Evolutionary conservation across 768 basidiomycete species (phyloP).

Genomic region (Crassisporium funariophilum): DNA sequence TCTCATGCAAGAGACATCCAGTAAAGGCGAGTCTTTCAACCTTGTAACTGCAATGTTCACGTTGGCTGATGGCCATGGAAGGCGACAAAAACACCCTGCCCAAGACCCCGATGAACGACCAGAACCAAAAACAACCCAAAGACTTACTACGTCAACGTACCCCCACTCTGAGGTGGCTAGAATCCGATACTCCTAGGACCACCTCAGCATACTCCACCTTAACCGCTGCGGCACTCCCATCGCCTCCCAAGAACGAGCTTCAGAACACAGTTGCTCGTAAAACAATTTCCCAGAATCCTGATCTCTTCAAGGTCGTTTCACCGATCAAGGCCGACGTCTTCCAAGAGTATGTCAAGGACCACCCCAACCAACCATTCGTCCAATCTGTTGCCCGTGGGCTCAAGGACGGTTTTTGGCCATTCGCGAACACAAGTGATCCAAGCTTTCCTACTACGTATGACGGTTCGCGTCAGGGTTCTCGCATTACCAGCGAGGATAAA

Average conservation of each 20-base stretch:
- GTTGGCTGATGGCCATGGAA: slow-evolving; percentile 6
- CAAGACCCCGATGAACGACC: slow-evolving; percentile 12
- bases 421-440: slow-evolving; percentile 24
- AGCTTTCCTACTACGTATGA: slow-evolving; percentile 27
- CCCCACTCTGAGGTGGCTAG: slow-evolving; percentile 17
- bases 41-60: slow-evolving; percentile 8
- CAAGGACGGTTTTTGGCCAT: slow-evolving; percentile 48
- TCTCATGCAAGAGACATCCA: slow-evolving; percentile 9
- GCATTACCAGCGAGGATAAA: slow-evolving; percentile 18
- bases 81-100: slow-evolving; percentile 12
- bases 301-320: slow-evolving; percentile 38
- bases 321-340: slow-evolving; percentile 37
- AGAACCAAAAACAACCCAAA: slow-evolving; percentile 6
- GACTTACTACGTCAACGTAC: slow-evolving; percentile 18
- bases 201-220: slow-evolving; percentile 16
- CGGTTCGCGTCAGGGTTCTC: slow-evolving; percentile 17
- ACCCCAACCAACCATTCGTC: slow-evolving; percentile 42
- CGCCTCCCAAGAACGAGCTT: slow-evolving; percentile 20
- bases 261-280: slow-evolving; percentile 15
- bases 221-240: slow-evolving; percentile 16
- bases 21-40: slow-evolving; percentile 9
- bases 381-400: slow-evolving; percentile 32
- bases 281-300: slow-evolving; percentile 25
- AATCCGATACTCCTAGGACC: slow-evolving; percentile 19
- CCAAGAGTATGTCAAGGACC: slow-evolving; percentile 24